Evolutionary conservation across 2,329 filamentous ascomycete species (phyloP).

Genomic region (Ophidiomyces ophidiicola): DNA sequence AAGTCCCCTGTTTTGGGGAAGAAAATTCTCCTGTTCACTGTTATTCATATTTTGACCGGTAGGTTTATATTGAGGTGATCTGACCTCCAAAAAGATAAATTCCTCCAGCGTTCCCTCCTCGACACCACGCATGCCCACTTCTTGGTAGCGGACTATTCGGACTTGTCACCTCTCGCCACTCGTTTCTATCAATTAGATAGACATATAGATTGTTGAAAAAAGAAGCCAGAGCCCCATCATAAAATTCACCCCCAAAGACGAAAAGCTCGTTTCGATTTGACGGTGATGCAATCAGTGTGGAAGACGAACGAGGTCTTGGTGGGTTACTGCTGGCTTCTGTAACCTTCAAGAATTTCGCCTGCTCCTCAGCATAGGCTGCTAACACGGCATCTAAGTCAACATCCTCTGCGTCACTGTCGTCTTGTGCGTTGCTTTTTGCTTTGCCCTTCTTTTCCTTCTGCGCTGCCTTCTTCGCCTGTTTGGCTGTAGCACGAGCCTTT

Average conservation of each 20-base stretch:
- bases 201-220: conserved; percentile 58
- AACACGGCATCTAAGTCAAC: conserved; percentile 87
- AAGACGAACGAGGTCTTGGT: conserved; percentile 65
- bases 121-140: conserved; percentile 88
- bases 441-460: conserved; percentile 70
- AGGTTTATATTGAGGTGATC: conserved; percentile 5
- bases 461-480: conserved; percentile 72
- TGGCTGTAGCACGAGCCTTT: conserved; percentile 49
- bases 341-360: conserved; percentile 87
- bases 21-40: conserved; percentile 61
- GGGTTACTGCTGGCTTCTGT: conserved; percentile 66
- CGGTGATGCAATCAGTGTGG: conserved; percentile 73
- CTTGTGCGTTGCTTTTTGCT: conserved; percentile 46
- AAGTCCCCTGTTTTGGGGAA: conserved; percentile 91
- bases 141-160: conserved; percentile 85
- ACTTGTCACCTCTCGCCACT: conserved; percentile 82
- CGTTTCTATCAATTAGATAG: conserved; percentile 67
- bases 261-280: conserved; percentile 78
- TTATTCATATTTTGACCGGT: not conserved
- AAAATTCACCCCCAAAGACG: conserved; percentile 90
- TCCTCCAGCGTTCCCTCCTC: conserved; percentile 70
- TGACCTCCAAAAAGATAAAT: conserved; percentile 78
- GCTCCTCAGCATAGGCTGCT: conserved; percentile 81
- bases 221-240: conserved; percentile 72
- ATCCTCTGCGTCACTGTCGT: conserved; percentile 82